Evolutionary conservation across 306 rosid genomes (phyloP), one percentile per base, ranked within the genome.

Genomic region (Sicyos edulis): DNA sequence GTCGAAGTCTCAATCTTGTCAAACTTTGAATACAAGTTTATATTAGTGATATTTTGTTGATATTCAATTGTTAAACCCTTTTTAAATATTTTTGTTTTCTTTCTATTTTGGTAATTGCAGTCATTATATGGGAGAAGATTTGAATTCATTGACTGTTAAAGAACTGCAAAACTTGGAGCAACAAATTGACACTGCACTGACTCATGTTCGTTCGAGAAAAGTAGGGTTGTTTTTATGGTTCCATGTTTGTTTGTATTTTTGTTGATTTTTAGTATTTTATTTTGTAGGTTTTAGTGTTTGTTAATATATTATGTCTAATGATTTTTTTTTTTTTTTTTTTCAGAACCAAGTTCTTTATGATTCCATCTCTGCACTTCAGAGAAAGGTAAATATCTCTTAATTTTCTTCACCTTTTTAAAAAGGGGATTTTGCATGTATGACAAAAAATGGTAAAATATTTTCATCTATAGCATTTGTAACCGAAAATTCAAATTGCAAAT

Each of bases 161-260:
- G 91, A 90, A 75, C 88, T 92, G 56, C 91, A 90, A n/a, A 81
- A 73, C 80, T 59, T 89, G 80, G 98, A 92, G 79, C 96, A 88
- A 54, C 96, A 90, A 77, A 79, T 92, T 52, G 98, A 92, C 34
- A 75, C 83, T 42, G 58, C 92, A 55, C 83, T 90, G 63, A 92
- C 90, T 76, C 81, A 79, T 74, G 80, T 92, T 68, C 89, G 98
- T 42, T 55, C 83, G 32, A 87, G 86, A 79, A 86, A 78, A 75
- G 98, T 92, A 84, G 22, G 54, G 45, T 4, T 70, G 0, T 17
- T 11, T 44, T 34, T 34, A 34, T 34, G 40, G 40, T 34, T 10
- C 7, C 24, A 26, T 26, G 32, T 26, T 26, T 3, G 32, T 26
- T 26, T 26, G 32, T 1, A 26, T 26, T 17, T 17, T 72, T n/a